Evolutionary conservation across 495 filamentous ascomycete species (phyloP).

Genomic region (Aspergillus funiculosus): DNA sequence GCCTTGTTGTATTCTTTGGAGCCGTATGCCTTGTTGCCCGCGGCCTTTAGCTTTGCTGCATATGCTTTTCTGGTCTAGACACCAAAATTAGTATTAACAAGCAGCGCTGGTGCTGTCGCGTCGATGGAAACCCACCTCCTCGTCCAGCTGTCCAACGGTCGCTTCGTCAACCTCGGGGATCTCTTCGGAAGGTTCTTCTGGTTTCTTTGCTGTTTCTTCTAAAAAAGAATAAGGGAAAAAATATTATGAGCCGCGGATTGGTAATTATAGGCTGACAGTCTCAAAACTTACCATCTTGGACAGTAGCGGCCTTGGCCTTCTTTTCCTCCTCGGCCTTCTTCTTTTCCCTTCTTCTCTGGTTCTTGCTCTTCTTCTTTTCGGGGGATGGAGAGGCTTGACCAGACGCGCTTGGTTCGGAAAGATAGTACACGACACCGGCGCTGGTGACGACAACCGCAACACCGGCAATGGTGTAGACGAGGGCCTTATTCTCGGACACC

Average conservation of each 20-base stretch:
- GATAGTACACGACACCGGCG: constrained; percentile 88
- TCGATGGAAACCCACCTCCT: constrained; percentile 46
- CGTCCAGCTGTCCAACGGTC: constrained; percentile 62
- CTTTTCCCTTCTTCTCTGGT: constrained; percentile 52
- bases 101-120: background rate
- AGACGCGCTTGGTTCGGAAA: constrained; percentile 46
- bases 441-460: constrained; percentile 84
- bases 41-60: constrained; percentile 84
- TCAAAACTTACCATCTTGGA: constrained; percentile 37
- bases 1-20: constrained; percentile 84
- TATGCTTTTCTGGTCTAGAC: constrained; percentile 61
- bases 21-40: constrained; percentile 94
- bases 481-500: constrained; percentile 89
- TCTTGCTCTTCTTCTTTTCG: constrained; percentile 56
- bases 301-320: constrained; percentile 47
- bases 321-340: constrained; percentile 68
- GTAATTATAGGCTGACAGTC: no score
- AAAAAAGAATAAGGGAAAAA: constrained; percentile 21
- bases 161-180: constrained; percentile 80
- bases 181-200: constrained; percentile 66
- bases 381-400: constrained; percentile 22
- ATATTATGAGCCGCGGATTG: background rate
- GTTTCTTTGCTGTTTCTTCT: constrained; percentile 44
- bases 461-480: constrained; percentile 93
- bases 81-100: constrained; percentile 13